phyloP scores from a whole-genome alignment of 2,329 filamentous ascomycete species.

The Tolypocladium guangdongense region DNA sequence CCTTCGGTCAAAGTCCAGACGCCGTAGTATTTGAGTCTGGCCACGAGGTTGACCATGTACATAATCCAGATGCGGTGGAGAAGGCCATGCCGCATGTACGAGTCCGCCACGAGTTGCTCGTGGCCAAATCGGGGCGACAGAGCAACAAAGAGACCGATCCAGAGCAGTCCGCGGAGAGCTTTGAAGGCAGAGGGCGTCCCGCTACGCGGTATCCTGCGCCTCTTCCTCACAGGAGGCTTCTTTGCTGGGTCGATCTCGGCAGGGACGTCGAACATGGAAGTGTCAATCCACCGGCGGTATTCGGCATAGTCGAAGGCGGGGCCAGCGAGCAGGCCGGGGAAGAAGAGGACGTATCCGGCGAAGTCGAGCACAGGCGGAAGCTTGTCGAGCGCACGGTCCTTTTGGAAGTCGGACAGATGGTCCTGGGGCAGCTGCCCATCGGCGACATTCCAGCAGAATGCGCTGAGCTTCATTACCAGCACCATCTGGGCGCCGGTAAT shows the following conservation, averaged over 20 bases:
- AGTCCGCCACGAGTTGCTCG: conserved; percentile 50
- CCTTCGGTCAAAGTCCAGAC: conserved; percentile 92
- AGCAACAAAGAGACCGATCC: conserved; percentile 70
- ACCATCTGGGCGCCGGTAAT: conserved; percentile 98
- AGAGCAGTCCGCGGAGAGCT: conserved; percentile 58
- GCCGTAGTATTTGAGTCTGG: conserved; percentile 89
- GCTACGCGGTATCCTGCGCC: conserved; percentile 85
- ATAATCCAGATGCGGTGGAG: conserved; percentile 65
- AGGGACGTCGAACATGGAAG: conserved; percentile 85
- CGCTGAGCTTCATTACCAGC: conserved; percentile 89
- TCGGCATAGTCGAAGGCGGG: conserved; percentile 93
- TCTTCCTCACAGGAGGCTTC: conserved; percentile 75
- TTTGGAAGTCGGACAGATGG: conserved; percentile 79
- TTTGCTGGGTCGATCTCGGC: conserved; percentile 73
- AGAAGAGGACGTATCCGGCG: conserved; percentile 86
- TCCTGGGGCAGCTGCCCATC: conserved; percentile 73
- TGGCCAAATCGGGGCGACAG: conserved; percentile 58
- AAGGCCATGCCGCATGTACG: conserved; percentile 58
- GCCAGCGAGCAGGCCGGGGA: conserved; percentile 79
- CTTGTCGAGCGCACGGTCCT: conserved; percentile 63
- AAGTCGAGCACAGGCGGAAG: conserved; percentile 74
- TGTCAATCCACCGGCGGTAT: conserved; percentile 86
- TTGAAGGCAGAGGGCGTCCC: conserved; percentile 76
- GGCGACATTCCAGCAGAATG: conserved; percentile 97
- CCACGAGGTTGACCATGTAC: conserved; percentile 72